phyloP scores from a whole-genome alignment of 2,329 filamentous ascomycete genomes.

The Trichoderma sp. region DNA sequence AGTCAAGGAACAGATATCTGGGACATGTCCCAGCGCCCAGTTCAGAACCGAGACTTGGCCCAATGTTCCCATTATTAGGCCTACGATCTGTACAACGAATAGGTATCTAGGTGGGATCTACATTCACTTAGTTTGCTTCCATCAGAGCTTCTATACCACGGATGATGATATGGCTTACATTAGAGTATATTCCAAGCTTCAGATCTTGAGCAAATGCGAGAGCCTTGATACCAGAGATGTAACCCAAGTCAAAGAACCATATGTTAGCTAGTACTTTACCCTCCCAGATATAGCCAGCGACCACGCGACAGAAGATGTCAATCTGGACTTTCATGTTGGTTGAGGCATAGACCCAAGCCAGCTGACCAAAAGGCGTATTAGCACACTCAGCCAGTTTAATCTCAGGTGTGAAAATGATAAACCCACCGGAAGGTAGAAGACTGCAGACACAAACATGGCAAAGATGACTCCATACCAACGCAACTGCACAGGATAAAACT shows the following conservation, averaged over 20 bases:
- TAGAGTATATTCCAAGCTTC: constrained; percentile 44
- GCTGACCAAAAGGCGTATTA: constrained; percentile 16
- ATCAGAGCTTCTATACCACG: not conserved
- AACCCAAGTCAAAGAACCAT: constrained; percentile 38
- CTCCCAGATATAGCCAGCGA: constrained; percentile 45
- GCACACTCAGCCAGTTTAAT: no score
- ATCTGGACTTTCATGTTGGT: constrained; percentile 42
- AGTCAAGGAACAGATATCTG: constrained; percentile 44
- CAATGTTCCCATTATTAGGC: constrained; percentile 42
- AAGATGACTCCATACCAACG: constrained; percentile 34
- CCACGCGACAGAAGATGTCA: constrained; percentile 43
- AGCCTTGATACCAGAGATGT: constrained; percentile 42
- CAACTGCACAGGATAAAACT: constrained; percentile 32
- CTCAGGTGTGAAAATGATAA: not conserved
- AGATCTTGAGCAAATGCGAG: constrained; percentile 43
- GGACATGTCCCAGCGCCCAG: constrained; percentile 44
- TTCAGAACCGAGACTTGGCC: constrained; percentile 42
- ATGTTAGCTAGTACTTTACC: constrained; percentile 41
- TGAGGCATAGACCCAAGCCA: constrained; percentile 37
- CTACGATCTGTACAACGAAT: constrained; percentile 43
- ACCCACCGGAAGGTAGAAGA: constrained; percentile 31
- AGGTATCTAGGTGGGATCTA: constrained; percentile 43
- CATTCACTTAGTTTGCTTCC: constrained; percentile 14
- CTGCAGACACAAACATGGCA: constrained; percentile 27
- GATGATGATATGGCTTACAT: constrained; percentile 22